Base-by-base conservation (phyloP, 148 eudicot genomes). In the Pouteria glomerata region DNA sequence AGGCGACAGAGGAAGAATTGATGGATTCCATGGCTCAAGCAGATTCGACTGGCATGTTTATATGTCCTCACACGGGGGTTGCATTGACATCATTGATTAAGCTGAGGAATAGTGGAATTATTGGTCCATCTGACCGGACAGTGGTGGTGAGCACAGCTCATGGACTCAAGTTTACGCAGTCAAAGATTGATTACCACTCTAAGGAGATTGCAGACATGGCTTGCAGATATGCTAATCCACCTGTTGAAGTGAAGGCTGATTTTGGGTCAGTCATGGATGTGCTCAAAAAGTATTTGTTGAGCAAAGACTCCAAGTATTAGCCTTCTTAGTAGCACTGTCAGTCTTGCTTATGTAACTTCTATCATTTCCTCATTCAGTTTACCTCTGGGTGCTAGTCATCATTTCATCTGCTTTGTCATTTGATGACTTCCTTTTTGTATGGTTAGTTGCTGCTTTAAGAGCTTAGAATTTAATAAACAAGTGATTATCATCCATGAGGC, bases 21-120 rank as follows among this genome's bases (percentile, higher is more conserved):
- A 94, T 94, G 98, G 97, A 94, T 79, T 96, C 97, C 2, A 91
- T 88, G 97, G 98, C 97, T 24, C 91, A 89, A 44, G 98, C 98
- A 0, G 98, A 94, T 69, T 94, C 97, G 0, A 91, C 98, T 1
- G 98, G 98, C 61, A 94, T 94, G 98, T 94, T 94, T 69, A 89
- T 91, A 2, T 94, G 97, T 74, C 98, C 98, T 2, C 98, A 94
- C 64, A 94, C 98, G 5, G 98, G 98, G 31, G 98, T 94, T 62
- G 98, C 98, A 0, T 71, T 94, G 81, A 82, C 88, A 1, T 97
- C 97, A 8, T 72, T 94, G 86, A 45, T 71, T 18, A 94, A 94
- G 83, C 70, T 94, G 76, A 89, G 97, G 77, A 78, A 82, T 7
- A 85, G 82, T 2, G 97, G 97, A 57, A 79, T 94, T 50, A 91